phyloP scores from a whole-genome alignment of 129 eudicot species.

The Artemisia tridentata region DNA sequence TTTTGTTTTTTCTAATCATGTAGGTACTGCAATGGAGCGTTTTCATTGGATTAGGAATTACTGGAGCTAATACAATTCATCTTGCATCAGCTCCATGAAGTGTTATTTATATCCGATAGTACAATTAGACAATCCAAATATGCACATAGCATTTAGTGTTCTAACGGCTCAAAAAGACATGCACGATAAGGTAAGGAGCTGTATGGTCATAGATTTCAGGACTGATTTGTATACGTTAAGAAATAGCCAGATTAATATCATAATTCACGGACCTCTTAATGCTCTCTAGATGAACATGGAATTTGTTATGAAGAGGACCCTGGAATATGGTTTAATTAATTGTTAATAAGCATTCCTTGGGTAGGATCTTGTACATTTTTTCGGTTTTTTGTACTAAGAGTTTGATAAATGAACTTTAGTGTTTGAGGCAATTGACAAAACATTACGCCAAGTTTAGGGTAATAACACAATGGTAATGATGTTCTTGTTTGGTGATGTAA shows the following conservation, averaged over 20 bases:
- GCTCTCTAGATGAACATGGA: background rate
- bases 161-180: constrained; percentile 9
- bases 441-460: too few species aligned
- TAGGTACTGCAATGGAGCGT: constrained; percentile 74
- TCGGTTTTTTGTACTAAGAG: background rate
- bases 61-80: constrained; percentile 10
- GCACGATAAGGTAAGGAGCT: background rate
- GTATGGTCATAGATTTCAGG: constrained; percentile 4
- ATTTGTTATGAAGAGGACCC: constrained; percentile 7
- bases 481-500: too few species aligned
- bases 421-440: background rate
- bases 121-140: background rate
- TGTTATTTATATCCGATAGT: background rate
- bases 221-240: constrained; percentile 8
- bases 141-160: constrained; percentile 12
- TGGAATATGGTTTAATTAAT: constrained; percentile 14
- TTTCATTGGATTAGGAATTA: constrained; percentile 47
- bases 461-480: too few species aligned
- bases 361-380: background rate
- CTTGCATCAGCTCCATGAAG: constrained; percentile 5
- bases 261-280: background rate
- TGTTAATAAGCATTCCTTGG: constrained; percentile 9
- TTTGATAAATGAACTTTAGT: background rate
- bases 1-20: constrained; percentile 7
- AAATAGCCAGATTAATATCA: background rate